phyloP scores from a whole-genome alignment of 1,139 yeast genomes.

The Candida tetrigidarum region DNA sequence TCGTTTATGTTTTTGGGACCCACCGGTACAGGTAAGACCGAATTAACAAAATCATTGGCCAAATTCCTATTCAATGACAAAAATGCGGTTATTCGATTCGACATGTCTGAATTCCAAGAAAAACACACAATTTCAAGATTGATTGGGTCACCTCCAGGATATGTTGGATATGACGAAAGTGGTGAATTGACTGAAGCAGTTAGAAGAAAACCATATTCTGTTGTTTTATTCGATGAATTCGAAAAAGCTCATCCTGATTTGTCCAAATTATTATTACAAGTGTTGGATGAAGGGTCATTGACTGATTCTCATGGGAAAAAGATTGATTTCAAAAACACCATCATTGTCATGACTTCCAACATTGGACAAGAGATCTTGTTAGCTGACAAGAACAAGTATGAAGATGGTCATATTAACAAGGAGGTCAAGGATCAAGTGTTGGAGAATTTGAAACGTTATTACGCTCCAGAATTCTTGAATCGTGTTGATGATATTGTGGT shows the following conservation, averaged over 20 bases:
- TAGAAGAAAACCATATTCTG: conserved; percentile 92
- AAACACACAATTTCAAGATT: conserved; percentile 87
- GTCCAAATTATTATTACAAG: conserved; percentile 85
- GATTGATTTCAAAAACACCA: conserved; percentile 91
- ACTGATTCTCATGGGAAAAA: conserved; percentile 96
- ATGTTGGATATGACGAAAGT: conserved; percentile 93
- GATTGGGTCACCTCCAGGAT: conserved; percentile 98
- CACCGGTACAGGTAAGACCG: conserved; percentile 98
- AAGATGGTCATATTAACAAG: conserved; percentile 50
- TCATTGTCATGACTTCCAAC: conserved; percentile 96
- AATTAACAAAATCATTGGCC: conserved; percentile 88
- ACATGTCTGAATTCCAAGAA: conserved; percentile 98
- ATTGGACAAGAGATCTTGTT: conserved; percentile 91
- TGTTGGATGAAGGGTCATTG: conserved; percentile 90
- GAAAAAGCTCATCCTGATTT: conserved; percentile 97
- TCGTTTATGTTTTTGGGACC: conserved; percentile 97
- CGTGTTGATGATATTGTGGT: conserved; percentile 90
- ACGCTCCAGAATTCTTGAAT: conserved; percentile 95
- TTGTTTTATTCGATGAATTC: conserved; percentile 91
- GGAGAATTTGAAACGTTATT: conserved; percentile 68
- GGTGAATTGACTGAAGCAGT: conserved; percentile 98
- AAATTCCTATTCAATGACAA: conserved; percentile 91
- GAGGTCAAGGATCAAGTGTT: conserved; percentile 60
- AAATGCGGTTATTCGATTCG: conserved; percentile 84
- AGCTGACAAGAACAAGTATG: conserved; percentile 52